Evolutionary conservation across 768 basidiomycete species (phyloP), one percentile per base, ranked within the genome.

Genomic region (Tulasnella calospora): DNA sequence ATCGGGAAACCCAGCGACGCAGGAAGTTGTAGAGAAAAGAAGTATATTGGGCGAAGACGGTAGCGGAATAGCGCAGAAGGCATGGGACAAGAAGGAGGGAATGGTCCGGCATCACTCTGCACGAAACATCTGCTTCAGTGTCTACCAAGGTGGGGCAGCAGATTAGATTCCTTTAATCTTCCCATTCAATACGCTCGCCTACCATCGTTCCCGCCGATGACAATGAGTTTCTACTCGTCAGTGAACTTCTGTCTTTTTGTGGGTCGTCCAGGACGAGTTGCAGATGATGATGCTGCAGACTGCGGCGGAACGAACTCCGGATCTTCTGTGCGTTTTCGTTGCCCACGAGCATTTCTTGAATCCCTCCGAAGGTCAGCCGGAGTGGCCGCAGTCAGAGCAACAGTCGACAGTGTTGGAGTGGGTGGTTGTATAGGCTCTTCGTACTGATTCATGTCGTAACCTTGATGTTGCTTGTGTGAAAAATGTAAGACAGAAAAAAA

Each of bases 271-370:
- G 77, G 69, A 30, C 77, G 67, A 41, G 27, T 70, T 69, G 17
- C 41, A 38, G 71, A 36, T 10, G 61, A 23, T n/a, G 71, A 57
- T 27, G 35, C 40, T 27, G 77, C 44, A 47, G 47, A 38, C 41
- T 71, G 30, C 19, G 77, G 70, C 21, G 77, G 77, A 33, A 71
- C 46, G 67, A 78, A 70, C 44, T 78, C 77, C 44, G 77, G 77
- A 72, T 78, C 77, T n/a, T 78, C 77, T 33, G 77, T 78, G 6
- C 77, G 30, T 71, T 72, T 78, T 36, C 77, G 35, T 38, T 78
- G 77, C 6, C 77, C 77, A 15, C 77, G 71, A 9, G 35, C 67
- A 12, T 23, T 30, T 38, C 77, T 70, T 9, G 40, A 71, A 44
- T 78, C 77, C 23, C 77, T 41, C 46, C 77, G 38, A 3, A 78